Conservation (phyloP, 2,329 filamentous ascomycete genomes). For the Xylaria sp. region DNA sequence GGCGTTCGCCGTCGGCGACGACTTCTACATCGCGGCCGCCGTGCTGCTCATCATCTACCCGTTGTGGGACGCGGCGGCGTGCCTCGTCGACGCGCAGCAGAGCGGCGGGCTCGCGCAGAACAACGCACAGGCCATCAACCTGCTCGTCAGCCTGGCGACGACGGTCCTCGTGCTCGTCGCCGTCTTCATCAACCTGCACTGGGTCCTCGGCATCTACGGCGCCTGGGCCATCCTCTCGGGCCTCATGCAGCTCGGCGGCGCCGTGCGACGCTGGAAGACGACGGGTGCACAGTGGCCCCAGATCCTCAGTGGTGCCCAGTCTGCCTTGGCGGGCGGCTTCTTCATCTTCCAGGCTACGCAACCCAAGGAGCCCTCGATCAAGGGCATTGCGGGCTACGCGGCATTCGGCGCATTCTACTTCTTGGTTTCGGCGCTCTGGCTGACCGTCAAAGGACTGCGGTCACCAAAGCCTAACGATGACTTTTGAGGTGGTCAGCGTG, state of each 20-base stretch:
- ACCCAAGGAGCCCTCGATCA: slow-evolving; percentile 32
- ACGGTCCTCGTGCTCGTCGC: slow-evolving; percentile 32
- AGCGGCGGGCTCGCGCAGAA: slow-evolving; percentile 37
- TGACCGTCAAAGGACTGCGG: slow-evolving; percentile 37
- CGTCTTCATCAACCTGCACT: slow-evolving; percentile 36
- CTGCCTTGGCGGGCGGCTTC: slow-evolving; percentile 35
- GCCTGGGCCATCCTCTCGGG: slow-evolving; percentile 39
- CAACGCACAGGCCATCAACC: slow-evolving; percentile 35
- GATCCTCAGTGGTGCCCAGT: slow-evolving; percentile 38
- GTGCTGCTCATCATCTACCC: slow-evolving; percentile 39
- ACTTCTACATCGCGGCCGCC: slow-evolving; percentile 29
- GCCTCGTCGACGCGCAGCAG: slow-evolving; percentile 36
- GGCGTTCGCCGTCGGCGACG: slow-evolving; percentile 34
- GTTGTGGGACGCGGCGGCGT: slow-evolving; percentile 38
- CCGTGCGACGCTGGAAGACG: slow-evolving; percentile 34
- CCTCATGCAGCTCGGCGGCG: slow-evolving; percentile 37
- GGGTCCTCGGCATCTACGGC: slow-evolving; percentile 40
- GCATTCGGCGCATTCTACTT: slow-evolving; percentile 40
- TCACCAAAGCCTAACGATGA: slow-evolving; percentile 33
- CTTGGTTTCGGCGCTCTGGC: slow-evolving; percentile 37
- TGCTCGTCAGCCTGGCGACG: slow-evolving; percentile 34
- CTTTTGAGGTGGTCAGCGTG: slow-evolving; percentile 21
- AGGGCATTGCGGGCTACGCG: slow-evolving; percentile 36
- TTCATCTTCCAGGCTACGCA: slow-evolving; percentile 39
- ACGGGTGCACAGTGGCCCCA: slow-evolving; percentile 36